A percentile compares a stretch with the other conserved stretches of the same genome.
Conservation (phyloP, 2,329 filamentous ascomycete genomes). For the Pseudodiploospora longispora region DNA sequence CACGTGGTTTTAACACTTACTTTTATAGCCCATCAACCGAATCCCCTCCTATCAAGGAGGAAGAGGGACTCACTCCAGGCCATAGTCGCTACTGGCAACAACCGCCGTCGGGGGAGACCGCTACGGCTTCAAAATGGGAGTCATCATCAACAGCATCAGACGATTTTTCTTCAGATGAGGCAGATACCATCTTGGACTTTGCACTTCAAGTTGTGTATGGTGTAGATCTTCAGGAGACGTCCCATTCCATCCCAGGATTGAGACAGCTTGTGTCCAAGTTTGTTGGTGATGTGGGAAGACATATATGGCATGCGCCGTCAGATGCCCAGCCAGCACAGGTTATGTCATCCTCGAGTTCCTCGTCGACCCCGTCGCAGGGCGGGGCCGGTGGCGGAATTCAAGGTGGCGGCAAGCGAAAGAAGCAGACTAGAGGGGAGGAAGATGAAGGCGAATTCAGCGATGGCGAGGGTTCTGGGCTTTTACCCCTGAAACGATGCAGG, state of each 20-base stretch:
- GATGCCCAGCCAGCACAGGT: slow-evolving; percentile 22
- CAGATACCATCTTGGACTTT: slow-evolving; percentile 27
- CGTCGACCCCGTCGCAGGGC: slow-evolving; percentile 21
- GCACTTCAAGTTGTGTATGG: slow-evolving; percentile 30
- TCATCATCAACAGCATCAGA: slow-evolving; percentile 18
- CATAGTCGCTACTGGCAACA: slow-evolving; percentile 10
- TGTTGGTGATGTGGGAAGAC: slow-evolving; percentile 23
- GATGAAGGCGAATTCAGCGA: slow-evolving; percentile 28
- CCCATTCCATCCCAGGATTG: slow-evolving; percentile 19
- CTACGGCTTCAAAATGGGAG: slow-evolving; percentile 10
- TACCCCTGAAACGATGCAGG: slow-evolving; percentile 21
- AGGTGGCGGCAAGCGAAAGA: slow-evolving; percentile 27
- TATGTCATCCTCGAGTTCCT: slow-evolving; percentile 23
- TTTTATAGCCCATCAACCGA: slow-evolving; percentile 4
- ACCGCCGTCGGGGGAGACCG: slow-evolving; percentile 1
- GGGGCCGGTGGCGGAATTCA: slow-evolving; percentile 13
- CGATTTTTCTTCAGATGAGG: slow-evolving; percentile 25
- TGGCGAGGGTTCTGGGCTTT: slow-evolving; percentile 22
- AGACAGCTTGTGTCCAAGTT: slow-evolving; percentile 25
- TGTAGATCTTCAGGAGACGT: slow-evolving; percentile 25
- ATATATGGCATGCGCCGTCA: slow-evolving; percentile 23
- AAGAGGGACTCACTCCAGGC: slow-evolving; percentile 8
- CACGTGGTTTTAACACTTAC: background rate
- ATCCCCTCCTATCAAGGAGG: slow-evolving; percentile 6
- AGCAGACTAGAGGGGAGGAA: slow-evolving; percentile 21